Base-by-base conservation (phyloP, 2,329 filamentous ascomycete genomes). In the Ambrosiella cleistominuta region DNA sequence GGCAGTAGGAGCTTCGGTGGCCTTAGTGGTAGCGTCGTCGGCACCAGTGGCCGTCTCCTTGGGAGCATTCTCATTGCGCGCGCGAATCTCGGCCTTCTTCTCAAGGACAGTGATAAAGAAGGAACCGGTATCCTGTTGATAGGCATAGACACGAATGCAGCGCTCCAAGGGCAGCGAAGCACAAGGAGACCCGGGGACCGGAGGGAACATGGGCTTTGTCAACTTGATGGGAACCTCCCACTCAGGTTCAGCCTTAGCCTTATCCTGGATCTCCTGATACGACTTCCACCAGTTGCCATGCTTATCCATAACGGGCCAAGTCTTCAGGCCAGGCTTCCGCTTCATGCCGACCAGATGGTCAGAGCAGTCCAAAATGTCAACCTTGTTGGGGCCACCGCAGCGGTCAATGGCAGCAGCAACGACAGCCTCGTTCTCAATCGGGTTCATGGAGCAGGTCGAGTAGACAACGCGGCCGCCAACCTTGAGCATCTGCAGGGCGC, bases 381-480 rank as follows among this genome's bases (percentile, higher is more conserved):
- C 85, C 66, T 90, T 93, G 12, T 78, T 76, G 3, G 80, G 71
- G 2, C 93, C 93, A 62, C 93, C 93, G 66, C 90, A 97, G 59
- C 90, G 80, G 64, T 89, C 85, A 64, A 98, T 90, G 9, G 93
- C 93, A 35, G 85, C 84, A 0, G 87, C 82, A 61, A 98, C 75
- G 13, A 97, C 89, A 6, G 93, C 85, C 71, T 98, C 93, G 66
- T 98, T 95, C 74, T 98, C 93, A 36, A 97, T 82, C 0, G 93
- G 93, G 71, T 98, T 98, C 86, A 98, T 88, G 70, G 89, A 96
- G 77, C 93, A 98, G 17, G 93, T 98, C 2, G 91, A 97, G 73
- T 97, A 98, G 56, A 98, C 91, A 36, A 97, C 87, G 62, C 90
- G 82, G 56, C 93, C 93, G 45, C 93, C 91, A 58, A 88, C 85